Evolutionary conservation across 1,284 basidiomycete species (phyloP).

Genomic region (Austroboletus niveus): DNA sequence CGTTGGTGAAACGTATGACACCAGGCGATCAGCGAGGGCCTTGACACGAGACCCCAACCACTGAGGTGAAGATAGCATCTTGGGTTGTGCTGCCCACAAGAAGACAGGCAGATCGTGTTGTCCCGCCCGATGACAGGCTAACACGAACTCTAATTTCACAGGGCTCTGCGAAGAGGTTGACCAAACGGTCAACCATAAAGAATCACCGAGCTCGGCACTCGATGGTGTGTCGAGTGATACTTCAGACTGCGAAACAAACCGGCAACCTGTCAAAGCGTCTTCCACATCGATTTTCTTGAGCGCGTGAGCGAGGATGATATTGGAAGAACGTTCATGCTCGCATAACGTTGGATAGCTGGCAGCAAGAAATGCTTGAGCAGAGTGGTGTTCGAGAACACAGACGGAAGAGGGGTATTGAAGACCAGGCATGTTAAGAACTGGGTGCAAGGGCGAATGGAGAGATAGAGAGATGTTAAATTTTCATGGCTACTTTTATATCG

Average conservation of each 20-base stretch:
- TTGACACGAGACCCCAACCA: constrained; percentile 38
- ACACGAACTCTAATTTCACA: constrained; percentile 40
- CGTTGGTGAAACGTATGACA: constrained; percentile 37
- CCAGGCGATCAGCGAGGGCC: constrained; percentile 37
- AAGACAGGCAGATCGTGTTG: constrained; percentile 52
- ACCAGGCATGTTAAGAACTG: constrained; percentile 21
- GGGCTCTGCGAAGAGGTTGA: constrained; percentile 34
- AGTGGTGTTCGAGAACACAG: constrained; percentile 43
- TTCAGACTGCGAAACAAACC: constrained; percentile 38
- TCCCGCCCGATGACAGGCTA: constrained; percentile 46
- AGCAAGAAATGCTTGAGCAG: constrained; percentile 43
- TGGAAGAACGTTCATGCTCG: constrained; percentile 46
- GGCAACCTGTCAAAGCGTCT: constrained; percentile 36
- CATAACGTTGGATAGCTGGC: constrained; percentile 42
- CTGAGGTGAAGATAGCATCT: constrained; percentile 27
- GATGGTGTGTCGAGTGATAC: constrained; percentile 18
- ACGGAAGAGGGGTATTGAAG: constrained; percentile 25
- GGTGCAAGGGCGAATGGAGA: constrained; percentile 28
- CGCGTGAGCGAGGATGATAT: constrained; percentile 52
- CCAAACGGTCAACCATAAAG: constrained; percentile 56
- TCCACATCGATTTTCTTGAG: constrained; percentile 43
- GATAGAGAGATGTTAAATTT: neutral
- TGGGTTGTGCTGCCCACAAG: constrained; percentile 43
- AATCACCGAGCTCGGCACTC: constrained; percentile 13
- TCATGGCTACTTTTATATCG: constrained; percentile 11